Base-by-base conservation (phyloP, 2,329 filamentous ascomycete species). In the Trichoderma polysporum region DNA sequence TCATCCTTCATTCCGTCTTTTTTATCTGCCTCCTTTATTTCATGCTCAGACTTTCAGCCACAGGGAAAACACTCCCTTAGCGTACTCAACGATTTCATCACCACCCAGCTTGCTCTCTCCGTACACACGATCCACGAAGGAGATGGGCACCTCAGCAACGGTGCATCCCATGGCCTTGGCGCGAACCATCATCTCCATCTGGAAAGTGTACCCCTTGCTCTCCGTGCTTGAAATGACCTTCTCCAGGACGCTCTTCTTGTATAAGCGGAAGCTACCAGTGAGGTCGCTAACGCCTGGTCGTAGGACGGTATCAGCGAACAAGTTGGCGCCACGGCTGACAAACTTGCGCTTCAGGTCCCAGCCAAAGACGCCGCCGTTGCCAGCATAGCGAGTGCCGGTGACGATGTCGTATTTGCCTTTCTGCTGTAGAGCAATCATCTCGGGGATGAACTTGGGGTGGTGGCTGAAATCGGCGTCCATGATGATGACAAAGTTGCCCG, bases 401-500 rank as follows among this genome's bases (percentile, higher is more conserved):
- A 99, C 94, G 73, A 99, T 99, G 77, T 99, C 95, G 83, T 93
- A 97, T 83, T 93, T 88, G 71, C 84, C 90, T 69, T 78, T 79
- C 79, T 88, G 86, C 80, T 98, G 95, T 72, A 89, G 86, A 68
- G 86, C 86, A 74, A 99, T 92, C 93, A 99, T 98, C 76, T 90
- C 85, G 63, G 94, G 90, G 80, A 99, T 97, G 87, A 98, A 99
- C 83, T 98, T 99, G 77, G 95, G 95, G 85, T 99, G 95, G 83
- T 99, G 95, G 74, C 89, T 93, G 86, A 99, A 99, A 82, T 99
- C 95, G 81, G 96, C 95, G 84, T 99, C 95, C 95, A 99, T 99
- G 86, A 99, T 99, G 84, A 99, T 92, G 77, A 99, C 92, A 77
- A 89, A 98, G 86, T 96, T 97, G 74, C 95, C 95, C 25, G 89